phyloP scores from a whole-genome alignment of 2,329 filamentous ascomycete species.

The Curvularia sp. region DNA sequence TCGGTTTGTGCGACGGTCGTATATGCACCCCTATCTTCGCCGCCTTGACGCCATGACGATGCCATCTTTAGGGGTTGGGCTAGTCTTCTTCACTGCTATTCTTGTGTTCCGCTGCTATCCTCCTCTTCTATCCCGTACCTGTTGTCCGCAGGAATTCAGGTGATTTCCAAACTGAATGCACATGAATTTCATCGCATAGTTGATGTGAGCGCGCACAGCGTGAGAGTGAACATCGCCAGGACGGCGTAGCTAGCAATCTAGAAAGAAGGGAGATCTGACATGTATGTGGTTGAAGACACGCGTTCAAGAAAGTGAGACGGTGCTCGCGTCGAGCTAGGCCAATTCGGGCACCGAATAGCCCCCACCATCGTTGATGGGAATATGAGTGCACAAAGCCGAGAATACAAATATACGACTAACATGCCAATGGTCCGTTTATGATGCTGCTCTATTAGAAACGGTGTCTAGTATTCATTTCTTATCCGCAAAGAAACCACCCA shows the following conservation, averaged over 20 bases:
- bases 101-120: not conserved
- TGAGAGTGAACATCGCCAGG: not conserved
- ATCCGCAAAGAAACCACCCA: conserved; percentile 49
- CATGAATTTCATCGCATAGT: conserved; percentile 1
- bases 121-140: not conserved
- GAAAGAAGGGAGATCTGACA: not conserved
- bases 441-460: not conserved
- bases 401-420: not conserved
- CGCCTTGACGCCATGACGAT: conserved; percentile 27
- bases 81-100: not conserved
- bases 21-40: conserved; percentile 37
- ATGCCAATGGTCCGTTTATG: not conserved
- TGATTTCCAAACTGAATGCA: not conserved
- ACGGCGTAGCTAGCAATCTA: not conserved
- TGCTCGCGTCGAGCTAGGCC: conserved; percentile 12
- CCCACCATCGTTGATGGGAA: conserved; percentile 2
- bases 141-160: not conserved
- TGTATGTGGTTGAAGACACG: conserved; percentile 16
- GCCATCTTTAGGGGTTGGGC: conserved; percentile 21
- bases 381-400: not conserved
- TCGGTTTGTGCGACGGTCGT: conserved; percentile 44
- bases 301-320: conserved; percentile 19
- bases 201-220: not conserved
- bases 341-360: conserved; percentile 21
- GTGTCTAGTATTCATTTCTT: conserved; percentile 24